A percentile compares a stretch with the other conserved stretches of the same genome.
Evolutionary conservation across 495 filamentous ascomycete genomes (phyloP).

Genomic region (Penicillium arizonense): DNA sequence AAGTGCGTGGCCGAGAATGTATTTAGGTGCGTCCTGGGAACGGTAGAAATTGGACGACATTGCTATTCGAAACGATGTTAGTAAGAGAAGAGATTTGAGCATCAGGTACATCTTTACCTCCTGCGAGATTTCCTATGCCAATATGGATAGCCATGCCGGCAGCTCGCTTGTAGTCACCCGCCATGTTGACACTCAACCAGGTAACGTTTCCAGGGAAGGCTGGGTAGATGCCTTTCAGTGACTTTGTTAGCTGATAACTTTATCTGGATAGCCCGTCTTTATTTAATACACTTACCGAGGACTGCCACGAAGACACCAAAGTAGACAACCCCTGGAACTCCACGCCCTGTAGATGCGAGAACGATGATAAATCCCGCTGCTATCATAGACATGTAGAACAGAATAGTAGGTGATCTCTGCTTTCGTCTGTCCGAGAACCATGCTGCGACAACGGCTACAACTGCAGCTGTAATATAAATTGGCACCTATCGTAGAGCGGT

Average conservation of each 20-base stretch:
- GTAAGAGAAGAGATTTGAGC: background rate
- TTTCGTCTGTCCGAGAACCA: slow-evolving; percentile 60
- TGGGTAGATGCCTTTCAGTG: slow-evolving; percentile 35
- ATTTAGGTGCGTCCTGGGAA: slow-evolving; percentile 58
- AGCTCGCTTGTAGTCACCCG: slow-evolving; percentile 67
- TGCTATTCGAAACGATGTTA: slow-evolving; percentile 31
- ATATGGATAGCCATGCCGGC: slow-evolving; percentile 77
- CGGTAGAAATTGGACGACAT: slow-evolving; percentile 82
- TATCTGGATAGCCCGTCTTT: background rate
- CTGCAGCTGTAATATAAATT: slow-evolving; percentile 60
- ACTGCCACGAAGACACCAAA: slow-evolving; percentile 72
- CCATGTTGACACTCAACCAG: slow-evolving; percentile 72
- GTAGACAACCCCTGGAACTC: slow-evolving; percentile 65
- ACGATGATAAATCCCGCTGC: slow-evolving; percentile 65
- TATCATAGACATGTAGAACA: slow-evolving; percentile 60
- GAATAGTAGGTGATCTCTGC: slow-evolving; percentile 61
- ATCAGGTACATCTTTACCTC: slow-evolving; percentile 30
- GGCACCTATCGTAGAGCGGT: slow-evolving; percentile 38
- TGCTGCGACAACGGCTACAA: slow-evolving; percentile 56
- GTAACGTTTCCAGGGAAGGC: slow-evolving; percentile 63
- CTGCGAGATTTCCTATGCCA: slow-evolving; percentile 69
- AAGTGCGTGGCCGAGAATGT: slow-evolving; percentile 65
- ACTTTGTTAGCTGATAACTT: background rate
- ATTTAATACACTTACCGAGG: slow-evolving; percentile 57
- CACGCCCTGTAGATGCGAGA: slow-evolving; percentile 36